Base-by-base conservation (phyloP, 202 grass and related monocot genomes). In the Dendrocalamus latiflorus region DNA sequence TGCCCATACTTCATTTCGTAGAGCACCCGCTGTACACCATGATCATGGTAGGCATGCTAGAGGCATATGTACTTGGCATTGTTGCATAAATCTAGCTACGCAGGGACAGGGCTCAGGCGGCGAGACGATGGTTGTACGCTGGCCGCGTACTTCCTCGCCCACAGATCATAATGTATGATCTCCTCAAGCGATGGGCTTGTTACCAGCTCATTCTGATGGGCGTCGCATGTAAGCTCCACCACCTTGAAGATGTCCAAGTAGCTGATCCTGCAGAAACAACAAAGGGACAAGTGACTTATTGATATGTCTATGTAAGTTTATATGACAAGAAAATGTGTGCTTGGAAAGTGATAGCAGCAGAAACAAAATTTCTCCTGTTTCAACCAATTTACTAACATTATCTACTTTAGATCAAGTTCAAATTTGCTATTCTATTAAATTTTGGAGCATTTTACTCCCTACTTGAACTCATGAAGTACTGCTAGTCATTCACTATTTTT, bases 231-330 rank as follows among this genome's bases (percentile, higher is more conserved):
- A 37, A 94, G 74, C 78, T 99, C 96, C 3, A 99, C 96, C 38
- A 99, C 83, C 83, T 88, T 99, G 82, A 99, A 99, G 79, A 99
- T 99, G 62, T 99, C 96, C 62, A 94, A 81, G 55, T 99, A 99
- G 34, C 85, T 79, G 68, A 99, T 99, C 82, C 96, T 99, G 96
- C 43, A 90, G 21, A 83, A 55, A 20, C n/a, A 48, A 45, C 11
- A 88, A 14, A 66, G 12, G 68, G 24, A 61, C 17, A 28, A 79
- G 15, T 43, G 6, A 62, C 8, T 58, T 48, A 10, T 9, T 82
- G 1, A 6, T 56, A 50, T 86, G 66, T 61, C 9, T 37, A 48
- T 55, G 20, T 33, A 33, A 9, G 10, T 15, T 77, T 15, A 22
- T n/a, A 49, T 51, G 28, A 9, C 43, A 22, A 4, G 8, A 16